Percentiles rank a stretch among this genome's conserved stretches.
Conservation (phyloP, 2,329 filamentous ascomycete species). For the Diaporthe velutina region DNA sequence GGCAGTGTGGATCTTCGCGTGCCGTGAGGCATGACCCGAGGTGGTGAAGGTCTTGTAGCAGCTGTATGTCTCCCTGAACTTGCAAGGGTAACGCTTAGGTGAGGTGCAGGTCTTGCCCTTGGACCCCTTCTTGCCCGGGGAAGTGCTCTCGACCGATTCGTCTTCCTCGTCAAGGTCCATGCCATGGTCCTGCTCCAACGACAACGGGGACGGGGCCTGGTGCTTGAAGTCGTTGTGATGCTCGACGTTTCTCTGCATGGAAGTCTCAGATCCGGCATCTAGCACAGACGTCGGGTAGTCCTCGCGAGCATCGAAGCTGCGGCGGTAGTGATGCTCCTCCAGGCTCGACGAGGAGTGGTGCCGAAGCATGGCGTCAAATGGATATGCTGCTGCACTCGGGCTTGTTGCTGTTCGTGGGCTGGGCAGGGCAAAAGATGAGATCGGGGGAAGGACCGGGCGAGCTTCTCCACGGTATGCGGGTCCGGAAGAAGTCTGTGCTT, state of each 20-base stretch:
- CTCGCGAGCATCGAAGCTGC: conserved; percentile 22
- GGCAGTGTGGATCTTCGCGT: conserved; percentile 86
- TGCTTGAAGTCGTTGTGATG: conserved; percentile 14
- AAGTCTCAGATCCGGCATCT: not conserved
- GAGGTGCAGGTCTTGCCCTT: conserved; percentile 43
- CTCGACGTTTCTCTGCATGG: conserved; percentile 14
- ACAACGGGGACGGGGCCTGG: conserved; percentile 14
- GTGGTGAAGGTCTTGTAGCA: conserved; percentile 88
- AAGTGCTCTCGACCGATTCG: conserved; percentile 45
- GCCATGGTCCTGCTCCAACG: not conserved
- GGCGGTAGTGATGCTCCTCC: conserved; percentile 34
- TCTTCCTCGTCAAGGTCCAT: conserved; percentile 59
- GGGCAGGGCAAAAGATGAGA: conserved; percentile 35
- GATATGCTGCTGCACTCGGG: conserved; percentile 23
- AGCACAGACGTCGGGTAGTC: conserved; percentile 21
- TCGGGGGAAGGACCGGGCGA: conserved; percentile 35
- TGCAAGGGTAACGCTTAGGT: conserved; percentile 80
- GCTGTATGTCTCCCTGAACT: conserved; percentile 76
- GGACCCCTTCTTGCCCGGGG: conserved; percentile 31
- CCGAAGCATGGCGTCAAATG: conserved; percentile 29
- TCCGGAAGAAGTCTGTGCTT: conserved; percentile 50
- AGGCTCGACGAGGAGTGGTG: conserved; percentile 21
- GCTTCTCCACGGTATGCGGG: conserved; percentile 41
- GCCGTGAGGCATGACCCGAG: conserved; percentile 85
- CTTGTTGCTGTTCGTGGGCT: conserved; percentile 28